phyloP scores from a whole-genome alignment of 805 yeast genomes.

The Candida endomychidarum region DNA sequence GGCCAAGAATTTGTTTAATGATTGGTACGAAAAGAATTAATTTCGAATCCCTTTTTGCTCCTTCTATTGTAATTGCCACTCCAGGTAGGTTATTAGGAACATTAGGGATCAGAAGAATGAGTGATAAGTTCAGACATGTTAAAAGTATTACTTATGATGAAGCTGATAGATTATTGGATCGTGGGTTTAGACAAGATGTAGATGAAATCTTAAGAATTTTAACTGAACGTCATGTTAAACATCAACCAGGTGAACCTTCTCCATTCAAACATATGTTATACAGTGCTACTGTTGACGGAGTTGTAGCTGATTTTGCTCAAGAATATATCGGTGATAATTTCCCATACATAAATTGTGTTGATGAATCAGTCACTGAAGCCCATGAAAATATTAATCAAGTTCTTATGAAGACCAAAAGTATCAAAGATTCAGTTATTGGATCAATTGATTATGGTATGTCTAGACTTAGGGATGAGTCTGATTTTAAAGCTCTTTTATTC shows the following conservation, averaged over 20 bases:
- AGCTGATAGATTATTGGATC: constrained; percentile 84
- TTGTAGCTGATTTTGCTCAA: constrained; percentile 65
- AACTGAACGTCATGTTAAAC: constrained; percentile 27
- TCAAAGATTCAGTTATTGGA: constrained; percentile 60
- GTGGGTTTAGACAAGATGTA: constrained; percentile 72
- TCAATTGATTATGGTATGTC: constrained; percentile 49
- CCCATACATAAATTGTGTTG: constrained; percentile 70
- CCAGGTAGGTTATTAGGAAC: constrained; percentile 82
- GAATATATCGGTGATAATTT: constrained; percentile 53
- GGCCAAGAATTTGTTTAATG: constrained; percentile 46
- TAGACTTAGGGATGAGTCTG: constrained; percentile 30
- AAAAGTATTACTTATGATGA: constrained; percentile 79
- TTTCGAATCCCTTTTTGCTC: constrained; percentile 28
- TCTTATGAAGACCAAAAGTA: constrained; percentile 51
- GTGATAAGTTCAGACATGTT: constrained; percentile 51
- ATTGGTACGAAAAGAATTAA: constrained; percentile 64
- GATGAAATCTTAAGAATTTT: constrained; percentile 54
- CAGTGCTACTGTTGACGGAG: constrained; percentile 82
- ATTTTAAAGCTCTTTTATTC: constrained; percentile 80
- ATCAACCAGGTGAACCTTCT: constrained; percentile 19
- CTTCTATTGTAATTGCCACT: constrained; percentile 77
- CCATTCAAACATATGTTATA: constrained; percentile 69
- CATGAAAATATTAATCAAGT: constrained; percentile 78
- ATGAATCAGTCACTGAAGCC: constrained; percentile 65
- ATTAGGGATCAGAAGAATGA: constrained; percentile 44